Evolutionary conservation across 1,139 yeast species (phyloP), one percentile per base, ranked within the genome.

Genomic region (Suhomyces kunorum): DNA sequence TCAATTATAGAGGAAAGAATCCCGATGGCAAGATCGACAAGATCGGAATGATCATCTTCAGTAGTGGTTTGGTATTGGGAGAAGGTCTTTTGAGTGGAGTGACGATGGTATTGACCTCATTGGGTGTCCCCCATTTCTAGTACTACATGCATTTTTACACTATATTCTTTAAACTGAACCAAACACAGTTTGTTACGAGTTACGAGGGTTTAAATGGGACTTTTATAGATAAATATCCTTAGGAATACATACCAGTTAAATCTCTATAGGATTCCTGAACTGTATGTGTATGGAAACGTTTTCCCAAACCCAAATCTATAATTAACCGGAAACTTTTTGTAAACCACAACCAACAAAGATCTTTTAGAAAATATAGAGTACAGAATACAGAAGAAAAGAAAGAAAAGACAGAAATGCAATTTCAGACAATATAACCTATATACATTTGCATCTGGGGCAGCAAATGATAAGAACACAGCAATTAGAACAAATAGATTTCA

Each of bases 41-140:
- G 45, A 86, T 90, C 1, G 74, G 74, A 35, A 75, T 88, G 80
- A 87, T 90, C 46, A 89, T 92, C 17, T 81, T 87, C 50, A 87
- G 96, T 52, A 84, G 95, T 54, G 98, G 98, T 0, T 69, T 92
- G 48, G 95, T 92, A 2, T 68, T 92, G 26, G 98, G 98, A 12
- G 98, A 92, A 61, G 98, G 98, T 1, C 69, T 90, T 36, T 78
- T 88, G 49, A 87, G 96, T 57, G 87, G 86, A 14, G 68, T 87
- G 27, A 84, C 87, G 24, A 83, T 92, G 90, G 53, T 85, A 2
- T 68, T 89, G 54, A 83, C 95, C 1, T 78, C 87, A 50, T 54
- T 87, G 45, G 71, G 73, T 1, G 76, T 77, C 7, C 66, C 66
- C 12, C 80, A 74, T 55, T 64, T 65, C 34, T 26, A 33, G 22